Evolutionary conservation across 225 moss, liverwort and hornwort species (phyloP).

Genomic region (Straminergon stramineum): DNA sequence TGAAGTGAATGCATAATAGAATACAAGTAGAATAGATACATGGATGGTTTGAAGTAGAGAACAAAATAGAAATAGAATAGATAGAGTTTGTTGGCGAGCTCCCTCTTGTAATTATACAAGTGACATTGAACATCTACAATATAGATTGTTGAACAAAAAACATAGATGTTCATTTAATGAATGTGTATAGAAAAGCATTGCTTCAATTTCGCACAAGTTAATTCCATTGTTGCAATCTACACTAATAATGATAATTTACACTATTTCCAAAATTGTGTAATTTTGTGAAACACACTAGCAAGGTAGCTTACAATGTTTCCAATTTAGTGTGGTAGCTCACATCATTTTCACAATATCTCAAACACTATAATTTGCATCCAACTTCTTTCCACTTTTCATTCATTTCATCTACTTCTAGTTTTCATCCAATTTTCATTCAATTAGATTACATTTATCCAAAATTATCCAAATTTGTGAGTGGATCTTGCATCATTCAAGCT

Average conservation of each 20-base stretch:
- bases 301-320: neutral
- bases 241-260: no score
- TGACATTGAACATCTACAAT: neutral
- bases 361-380: neutral
- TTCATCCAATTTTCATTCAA: neutral
- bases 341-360: neutral
- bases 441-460: neutral
- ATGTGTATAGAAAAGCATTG: fast-evolving
- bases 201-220: neutral
- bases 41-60: fast-evolving
- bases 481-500: neutral
- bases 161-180: neutral
- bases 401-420: neutral
- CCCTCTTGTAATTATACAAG: no score
- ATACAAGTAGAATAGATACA: neutral
- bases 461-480: neutral
- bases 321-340: neutral
- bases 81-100: neutral
- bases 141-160: fast-evolving
- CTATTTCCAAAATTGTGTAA: neutral
- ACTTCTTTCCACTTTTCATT: neutral
- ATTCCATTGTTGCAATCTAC: no score
- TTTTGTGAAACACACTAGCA: no score
- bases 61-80: fast-evolving
- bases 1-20: neutral